Evolutionary conservation across 2,329 filamentous ascomycete genomes (phyloP), one percentile per base, ranked within the genome.

Genomic region (Pseudogymnoascus sp.): DNA sequence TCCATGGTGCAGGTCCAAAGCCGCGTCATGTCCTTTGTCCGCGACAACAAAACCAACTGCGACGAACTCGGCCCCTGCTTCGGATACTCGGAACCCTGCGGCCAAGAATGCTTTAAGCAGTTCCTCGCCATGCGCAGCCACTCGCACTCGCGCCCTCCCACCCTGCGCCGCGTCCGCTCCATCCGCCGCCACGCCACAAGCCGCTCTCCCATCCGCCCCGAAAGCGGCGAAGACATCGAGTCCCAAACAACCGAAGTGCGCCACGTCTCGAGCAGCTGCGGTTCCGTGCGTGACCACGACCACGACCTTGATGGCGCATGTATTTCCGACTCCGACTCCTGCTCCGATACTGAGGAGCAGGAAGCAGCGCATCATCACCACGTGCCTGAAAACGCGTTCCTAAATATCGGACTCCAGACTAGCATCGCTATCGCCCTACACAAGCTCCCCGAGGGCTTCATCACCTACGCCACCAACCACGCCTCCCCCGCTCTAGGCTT

Each of bases 391-490:
- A 97, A 97, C 70, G 91, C 90, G 5, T 99, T 97, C 73, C 79
- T 97, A 64, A 90, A 90, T 59, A 94, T 97, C 63, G 92, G 94
- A n/a, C 82, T 99, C 0, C 94, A 99, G 74, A 97, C 94, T 0
- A 93, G 90, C 14, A 87, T 97, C 58, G 94, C 94, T 5, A 97
- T 99, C 65, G 91, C 93, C 6, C 79, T 99, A 1, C 94, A 99
- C 78, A 99, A 99, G 72, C 88, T 97, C 35, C 94, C 94, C 1
- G 94, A 88, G 69, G 85, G 85, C 20, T 88, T 88, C 72, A 87
- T 99, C 67, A 97, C 93, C 1, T 99, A 95, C 72, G 93, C 94
- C 8, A 97, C 94, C 8, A 99, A 97, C 74, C 94, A 99, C 71
- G 93, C 91, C 11, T 97, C 92, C 72, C 92, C 94, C 0, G 79